Percentiles rank a stretch among this genome's conserved stretches.
Evolutionary conservation across 169 alveolate genomes (phyloP).

Genomic region (Toxoplasma gondii): DNA sequence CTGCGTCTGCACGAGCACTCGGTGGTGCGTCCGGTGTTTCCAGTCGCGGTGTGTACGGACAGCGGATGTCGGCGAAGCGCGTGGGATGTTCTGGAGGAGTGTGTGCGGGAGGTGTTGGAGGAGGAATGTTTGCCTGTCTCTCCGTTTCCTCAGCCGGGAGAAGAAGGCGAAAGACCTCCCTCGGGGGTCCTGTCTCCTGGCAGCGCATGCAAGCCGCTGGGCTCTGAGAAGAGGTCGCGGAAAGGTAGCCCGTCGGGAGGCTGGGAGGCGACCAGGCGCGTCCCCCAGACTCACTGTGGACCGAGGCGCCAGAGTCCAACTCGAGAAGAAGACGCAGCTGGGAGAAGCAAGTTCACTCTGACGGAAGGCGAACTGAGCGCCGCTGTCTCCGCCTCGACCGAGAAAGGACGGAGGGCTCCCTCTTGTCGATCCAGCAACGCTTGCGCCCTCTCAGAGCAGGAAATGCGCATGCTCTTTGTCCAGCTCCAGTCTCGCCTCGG

Average conservation of each 20-base stretch:
- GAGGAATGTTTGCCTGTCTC: slow-evolving; percentile 45
- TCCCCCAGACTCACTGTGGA: neutral
- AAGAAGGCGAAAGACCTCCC: neutral
- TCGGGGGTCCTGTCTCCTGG: neutral
- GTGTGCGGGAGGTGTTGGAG: slow-evolving; percentile 50
- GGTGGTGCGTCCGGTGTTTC: slow-evolving; percentile 51
- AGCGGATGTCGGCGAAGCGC: slow-evolving; percentile 66
- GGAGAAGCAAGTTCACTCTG: neutral
- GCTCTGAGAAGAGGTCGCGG: neutral
- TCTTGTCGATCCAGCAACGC: neutral
- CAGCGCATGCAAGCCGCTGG: neutral
- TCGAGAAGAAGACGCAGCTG: neutral
- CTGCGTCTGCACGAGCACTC: neutral
- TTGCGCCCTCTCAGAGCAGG: slow-evolving; percentile 42
- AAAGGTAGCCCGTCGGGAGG: neutral
- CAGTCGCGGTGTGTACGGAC: slow-evolving; percentile 43
- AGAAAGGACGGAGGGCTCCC: neutral
- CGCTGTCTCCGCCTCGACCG: slow-evolving; percentile 34
- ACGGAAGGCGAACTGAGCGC: neutral
- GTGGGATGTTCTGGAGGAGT: slow-evolving; percentile 57
- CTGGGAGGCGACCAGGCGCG: neutral
- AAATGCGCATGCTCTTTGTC: slow-evolving; percentile 63
- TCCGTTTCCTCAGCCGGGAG: slow-evolving; percentile 3
- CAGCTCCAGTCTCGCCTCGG: slow-evolving; percentile 64
- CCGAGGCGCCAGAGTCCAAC: neutral